These are phyloP conservation scores for Eimeria necatrix DNA, from an alignment of 169 alveolate species.

Conservation along the genomic window DNA sequence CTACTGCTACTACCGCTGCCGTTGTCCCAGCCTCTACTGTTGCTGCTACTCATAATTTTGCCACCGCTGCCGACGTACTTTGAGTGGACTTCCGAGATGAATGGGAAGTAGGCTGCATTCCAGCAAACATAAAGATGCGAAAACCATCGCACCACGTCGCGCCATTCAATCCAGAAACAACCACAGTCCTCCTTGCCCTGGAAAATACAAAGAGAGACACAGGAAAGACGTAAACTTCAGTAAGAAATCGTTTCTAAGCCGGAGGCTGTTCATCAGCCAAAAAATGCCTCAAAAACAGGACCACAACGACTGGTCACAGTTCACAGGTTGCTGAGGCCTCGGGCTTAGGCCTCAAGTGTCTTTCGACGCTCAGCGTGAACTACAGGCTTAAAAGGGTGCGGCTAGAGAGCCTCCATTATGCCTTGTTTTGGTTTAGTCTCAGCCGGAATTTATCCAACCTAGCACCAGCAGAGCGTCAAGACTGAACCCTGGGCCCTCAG, in stretches of 20 bases:
- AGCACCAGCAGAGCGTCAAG: background rate
- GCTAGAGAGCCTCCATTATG: no score
- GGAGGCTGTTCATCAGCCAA: no score
- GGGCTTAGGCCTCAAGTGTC: no score
- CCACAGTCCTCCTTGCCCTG: conserved; percentile 88
- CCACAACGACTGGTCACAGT: no score
- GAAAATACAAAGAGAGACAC: background rate
- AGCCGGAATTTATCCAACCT: no score
- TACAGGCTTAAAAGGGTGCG: no score
- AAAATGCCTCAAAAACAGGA: no score
- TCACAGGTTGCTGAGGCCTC: no score
- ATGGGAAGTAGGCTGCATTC: conserved; percentile 88
- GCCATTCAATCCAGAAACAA: conserved; percentile 94
- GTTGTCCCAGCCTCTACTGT: background rate
- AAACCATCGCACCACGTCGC: conserved; percentile 91
- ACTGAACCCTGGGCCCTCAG: no score
- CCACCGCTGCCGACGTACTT: background rate
- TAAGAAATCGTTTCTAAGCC: no score
- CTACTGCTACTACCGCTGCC: background rate
- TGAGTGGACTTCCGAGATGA: conserved; percentile 85
- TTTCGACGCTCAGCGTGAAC: no score
- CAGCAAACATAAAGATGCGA: conserved; percentile 93
- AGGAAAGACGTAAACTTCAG: background rate
- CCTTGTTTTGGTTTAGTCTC: no score
- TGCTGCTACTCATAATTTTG: background rate